Conservation (phyloP, 208 protist species). For the Leishmania tarentolae region DNA sequence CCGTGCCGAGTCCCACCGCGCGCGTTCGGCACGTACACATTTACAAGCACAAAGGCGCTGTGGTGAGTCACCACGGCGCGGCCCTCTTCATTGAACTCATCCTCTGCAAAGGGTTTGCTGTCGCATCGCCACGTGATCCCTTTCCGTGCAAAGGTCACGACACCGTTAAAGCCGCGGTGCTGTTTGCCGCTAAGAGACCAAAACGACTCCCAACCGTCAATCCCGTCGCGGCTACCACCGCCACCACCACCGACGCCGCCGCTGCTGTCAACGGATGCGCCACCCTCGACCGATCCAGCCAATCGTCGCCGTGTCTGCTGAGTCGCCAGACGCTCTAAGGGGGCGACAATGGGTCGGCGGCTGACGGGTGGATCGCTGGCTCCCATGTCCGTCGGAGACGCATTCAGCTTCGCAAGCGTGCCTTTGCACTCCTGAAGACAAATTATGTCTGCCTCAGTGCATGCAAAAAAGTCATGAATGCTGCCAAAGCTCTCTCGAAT, state of each 20-base stretch:
- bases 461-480: constrained; percentile 64
- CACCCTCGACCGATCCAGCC: neutral
- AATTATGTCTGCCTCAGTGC: constrained; percentile 74
- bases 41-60: constrained; percentile 78
- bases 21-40: constrained; percentile 90
- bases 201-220: constrained; percentile 86
- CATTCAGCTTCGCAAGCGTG: constrained; percentile 53
- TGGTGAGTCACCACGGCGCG: constrained; percentile 80
- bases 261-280: neutral
- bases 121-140: constrained; percentile 74
- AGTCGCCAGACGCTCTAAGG: constrained; percentile 10
- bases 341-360: constrained; percentile 22
- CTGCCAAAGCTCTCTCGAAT: constrained; percentile 83
- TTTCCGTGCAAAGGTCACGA: constrained; percentile 80
- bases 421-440: constrained; percentile 89
- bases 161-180: constrained; percentile 87
- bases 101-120: constrained; percentile 58
- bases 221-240: constrained; percentile 25
- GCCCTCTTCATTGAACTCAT: constrained; percentile 82
- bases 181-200: constrained; percentile 71
- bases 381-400: constrained; percentile 60
- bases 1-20: constrained; percentile 50
- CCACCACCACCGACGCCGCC: constrained; percentile 3
- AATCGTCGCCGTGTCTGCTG: neutral
- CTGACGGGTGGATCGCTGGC: constrained; percentile 47